phyloP scores from a whole-genome alignment of 116 monocot species.

The Zostera marina region DNA sequence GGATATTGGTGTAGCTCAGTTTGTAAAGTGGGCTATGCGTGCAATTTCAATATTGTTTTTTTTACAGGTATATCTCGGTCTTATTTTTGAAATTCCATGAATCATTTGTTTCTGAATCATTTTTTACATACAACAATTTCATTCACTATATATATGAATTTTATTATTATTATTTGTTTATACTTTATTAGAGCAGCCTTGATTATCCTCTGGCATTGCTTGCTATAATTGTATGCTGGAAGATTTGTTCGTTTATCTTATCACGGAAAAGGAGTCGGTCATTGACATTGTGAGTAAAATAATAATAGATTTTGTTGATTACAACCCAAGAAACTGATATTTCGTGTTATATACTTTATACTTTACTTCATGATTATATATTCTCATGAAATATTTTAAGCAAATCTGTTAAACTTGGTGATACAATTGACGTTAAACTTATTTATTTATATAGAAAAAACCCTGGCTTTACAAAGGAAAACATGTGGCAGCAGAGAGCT shows the following conservation, averaged over 20 bases:
- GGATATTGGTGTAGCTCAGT: slow-evolving; percentile 64
- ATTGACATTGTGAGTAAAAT: slow-evolving; percentile 25
- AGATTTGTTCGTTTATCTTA: slow-evolving; percentile 19
- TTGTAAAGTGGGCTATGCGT: slow-evolving; percentile 92
- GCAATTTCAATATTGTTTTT: slow-evolving; percentile 34
- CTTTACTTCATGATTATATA: no score
- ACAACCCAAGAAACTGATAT: no score
- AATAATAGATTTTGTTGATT: not conserved
- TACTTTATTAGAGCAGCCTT: slow-evolving; percentile 37
- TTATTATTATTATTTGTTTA: slow-evolving; percentile 1
- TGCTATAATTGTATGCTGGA: slow-evolving; percentile 16
- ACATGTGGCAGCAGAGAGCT: slow-evolving; percentile 27
- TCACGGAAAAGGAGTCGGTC: slow-evolving; percentile 4
- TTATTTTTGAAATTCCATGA: not conserved
- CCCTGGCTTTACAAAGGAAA: slow-evolving; percentile 6
- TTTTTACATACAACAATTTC: not conserved
- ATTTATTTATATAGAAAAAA: not conserved
- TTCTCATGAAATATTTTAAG: no score
- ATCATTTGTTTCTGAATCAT: not conserved
- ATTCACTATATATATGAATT: not conserved
- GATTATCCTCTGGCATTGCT: slow-evolving; percentile 15
- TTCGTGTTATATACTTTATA: no score
- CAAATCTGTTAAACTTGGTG: no score
- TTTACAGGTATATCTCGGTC: slow-evolving; percentile 15
- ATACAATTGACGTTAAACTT: not conserved